These are phyloP conservation scores for Leishmania tarentolae DNA, from an alignment of 208 protist species.

Conservation along the genomic window DNA sequence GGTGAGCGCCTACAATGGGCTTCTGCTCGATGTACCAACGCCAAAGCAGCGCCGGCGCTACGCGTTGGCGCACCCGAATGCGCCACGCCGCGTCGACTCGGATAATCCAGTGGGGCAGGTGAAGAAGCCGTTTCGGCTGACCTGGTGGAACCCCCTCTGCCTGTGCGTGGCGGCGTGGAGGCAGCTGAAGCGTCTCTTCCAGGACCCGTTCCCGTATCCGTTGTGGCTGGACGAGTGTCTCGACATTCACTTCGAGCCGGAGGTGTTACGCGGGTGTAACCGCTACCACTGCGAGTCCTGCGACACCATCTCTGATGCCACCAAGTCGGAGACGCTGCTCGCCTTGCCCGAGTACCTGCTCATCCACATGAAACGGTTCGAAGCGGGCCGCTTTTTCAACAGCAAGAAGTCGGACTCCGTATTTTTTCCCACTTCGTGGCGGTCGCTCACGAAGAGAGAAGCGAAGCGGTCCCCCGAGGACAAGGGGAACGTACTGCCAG, in stretches of 20 bases:
- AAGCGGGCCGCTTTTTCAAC: conserved; percentile 67
- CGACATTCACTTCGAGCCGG: conserved; percentile 85
- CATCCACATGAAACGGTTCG: conserved; percentile 90
- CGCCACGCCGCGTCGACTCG: conserved; percentile 30
- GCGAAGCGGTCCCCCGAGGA: not conserved
- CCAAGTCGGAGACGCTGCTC: conserved; percentile 74
- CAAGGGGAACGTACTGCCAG: not conserved
- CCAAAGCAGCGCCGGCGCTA: conserved; percentile 51
- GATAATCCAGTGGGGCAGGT: conserved; percentile 33
- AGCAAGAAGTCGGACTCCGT: conserved; percentile 85
- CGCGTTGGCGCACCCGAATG: conserved; percentile 51
- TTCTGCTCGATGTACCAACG: conserved; percentile 80
- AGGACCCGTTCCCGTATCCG: conserved; percentile 36
- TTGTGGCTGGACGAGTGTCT: conserved; percentile 89
- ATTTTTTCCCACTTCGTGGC: conserved; percentile 80
- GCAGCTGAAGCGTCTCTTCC: conserved; percentile 33
- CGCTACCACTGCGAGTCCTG: conserved; percentile 83
- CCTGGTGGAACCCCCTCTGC: conserved; percentile 71
- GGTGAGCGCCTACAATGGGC: conserved; percentile 70
- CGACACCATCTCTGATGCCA: conserved; percentile 63
- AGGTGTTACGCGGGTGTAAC: conserved; percentile 66
- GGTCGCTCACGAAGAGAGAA: conserved; percentile 24
- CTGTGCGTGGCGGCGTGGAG: conserved; percentile 31
- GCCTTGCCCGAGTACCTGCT: conserved; percentile 82
- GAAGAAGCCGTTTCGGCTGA: conserved; percentile 26